phyloP scores from a whole-genome alignment of 192 early-diverging fungal genomes.

The Backusella tuberculispora region DNA sequence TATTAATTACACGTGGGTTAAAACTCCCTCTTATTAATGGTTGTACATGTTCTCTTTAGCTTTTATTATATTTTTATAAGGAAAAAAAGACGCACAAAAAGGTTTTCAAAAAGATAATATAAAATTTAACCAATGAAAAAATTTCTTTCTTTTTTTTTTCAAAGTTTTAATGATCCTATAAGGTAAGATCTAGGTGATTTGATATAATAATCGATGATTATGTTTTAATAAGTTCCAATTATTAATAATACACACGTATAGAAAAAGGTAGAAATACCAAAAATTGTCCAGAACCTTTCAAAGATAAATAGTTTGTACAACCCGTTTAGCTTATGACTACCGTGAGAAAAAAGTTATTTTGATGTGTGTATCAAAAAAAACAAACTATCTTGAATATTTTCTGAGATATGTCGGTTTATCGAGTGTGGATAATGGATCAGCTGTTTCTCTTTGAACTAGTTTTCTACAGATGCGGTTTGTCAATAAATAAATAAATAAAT shows the following conservation, averaged over 20 bases:
- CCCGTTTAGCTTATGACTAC: neutral
- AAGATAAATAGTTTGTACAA: neutral
- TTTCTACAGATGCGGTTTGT: neutral
- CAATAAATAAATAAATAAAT: neutral
- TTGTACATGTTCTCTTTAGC: neutral
- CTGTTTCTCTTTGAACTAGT: neutral
- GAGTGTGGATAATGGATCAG: neutral
- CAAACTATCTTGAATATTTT: neutral
- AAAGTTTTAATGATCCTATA: neutral
- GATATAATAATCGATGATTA: neutral
- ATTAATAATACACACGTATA: neutral
- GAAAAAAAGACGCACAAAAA: slow-evolving; percentile 1
- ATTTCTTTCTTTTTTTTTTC: neutral
- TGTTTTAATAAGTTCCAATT: neutral
- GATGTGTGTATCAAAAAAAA: neutral
- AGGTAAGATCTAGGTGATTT: neutral
- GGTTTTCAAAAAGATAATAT: neutral
- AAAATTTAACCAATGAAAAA: neutral
- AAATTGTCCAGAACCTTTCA: neutral
- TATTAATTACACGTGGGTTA: slow-evolving; percentile 6
- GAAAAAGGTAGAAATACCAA: neutral
- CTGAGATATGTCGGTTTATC: neutral
- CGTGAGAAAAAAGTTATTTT: neutral
- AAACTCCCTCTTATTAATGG: neutral
- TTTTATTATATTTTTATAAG: neutral